Evolutionary conservation across 2,329 filamentous ascomycete genomes (phyloP), one percentile per base, ranked within the genome.

Genomic region (Tricladium varicosporioides): DNA sequence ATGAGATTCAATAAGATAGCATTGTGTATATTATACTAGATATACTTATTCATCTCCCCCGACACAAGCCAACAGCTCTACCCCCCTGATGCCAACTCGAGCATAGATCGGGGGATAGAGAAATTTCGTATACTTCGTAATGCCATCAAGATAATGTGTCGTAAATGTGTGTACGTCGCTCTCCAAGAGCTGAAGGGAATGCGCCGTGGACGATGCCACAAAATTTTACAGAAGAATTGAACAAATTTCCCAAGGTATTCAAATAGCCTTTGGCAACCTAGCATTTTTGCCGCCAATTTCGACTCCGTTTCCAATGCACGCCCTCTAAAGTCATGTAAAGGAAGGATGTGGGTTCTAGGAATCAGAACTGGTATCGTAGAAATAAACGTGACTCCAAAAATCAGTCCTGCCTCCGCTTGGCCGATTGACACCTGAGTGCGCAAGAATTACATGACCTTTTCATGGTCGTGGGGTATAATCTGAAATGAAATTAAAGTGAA

Each of bases 381-480:
- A 67, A 62, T 45, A 53, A 63, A 58, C 50, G 45, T 56, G 58
- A 65, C 63, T 62, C 62, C 65, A 48, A 42, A 53, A 60, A 48
- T 22, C 19, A 48, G 19, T 47, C 55, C 48, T 31, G 16, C 60
- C 54, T 33, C 50, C 58, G 52, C 48, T 56, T 49, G 52, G 55
- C 48, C 44, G 56, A 55, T 54, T 60, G 51, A 59, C 58, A 46
- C 58, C 51, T 49, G 58, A 16, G 60, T 60, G 52, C 57, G 51
- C 61, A 67, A 69, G 57, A 66, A 66, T 60, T 69, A 69, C 67
- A 69, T 57, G 64, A 64, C 63, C 64, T 54, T 59, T 44, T 57
- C 42, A 46, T 43, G 61, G 62, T 60, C 62, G 48, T 60, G 42
- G 62, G 63, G 65, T 66, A 64, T 64, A 64, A 48, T 50, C 56